Evolutionary conservation across 768 basidiomycete species (phyloP).

Genomic region (Boletus vinaceobasis): DNA sequence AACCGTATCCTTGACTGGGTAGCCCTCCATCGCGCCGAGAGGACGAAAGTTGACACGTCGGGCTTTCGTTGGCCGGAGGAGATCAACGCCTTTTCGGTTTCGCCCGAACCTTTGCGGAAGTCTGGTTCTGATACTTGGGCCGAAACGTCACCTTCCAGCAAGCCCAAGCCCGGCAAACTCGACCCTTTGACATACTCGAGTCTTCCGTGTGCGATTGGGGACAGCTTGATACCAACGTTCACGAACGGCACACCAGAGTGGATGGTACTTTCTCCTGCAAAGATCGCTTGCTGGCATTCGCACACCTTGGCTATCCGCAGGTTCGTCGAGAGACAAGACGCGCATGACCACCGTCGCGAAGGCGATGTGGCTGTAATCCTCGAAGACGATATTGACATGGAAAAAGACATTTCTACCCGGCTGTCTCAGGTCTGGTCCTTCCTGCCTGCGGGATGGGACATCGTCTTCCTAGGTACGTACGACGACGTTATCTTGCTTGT

Average conservation of each 20-base stretch:
- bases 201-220: conserved; percentile 43
- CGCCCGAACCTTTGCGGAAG: conserved; percentile 1
- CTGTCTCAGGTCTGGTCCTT: conserved; percentile 44
- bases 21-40: conserved; percentile 3
- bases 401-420: conserved; percentile 50
- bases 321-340: conserved; percentile 34
- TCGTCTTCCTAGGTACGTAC: conserved; percentile 63
- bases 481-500: neutral
- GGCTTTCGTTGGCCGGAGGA: conserved; percentile 40
- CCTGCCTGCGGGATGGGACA: conserved; percentile 65
- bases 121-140: conserved; percentile 26
- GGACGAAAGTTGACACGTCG: neutral
- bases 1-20: conserved; percentile 44
- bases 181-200: neutral
- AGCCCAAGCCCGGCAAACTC: neutral
- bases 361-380: conserved; percentile 52
- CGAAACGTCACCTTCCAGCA: neutral
- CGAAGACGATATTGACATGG: conserved; percentile 81
- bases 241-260: conserved; percentile 39
- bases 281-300: conserved; percentile 72
- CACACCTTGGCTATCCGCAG: conserved; percentile 52
- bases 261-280: conserved; percentile 52
- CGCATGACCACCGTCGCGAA: neutral
- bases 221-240: conserved; percentile 38
- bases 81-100: conserved; percentile 28